Conservation (phyloP, 1,284 basidiomycete genomes). For the Cutaneotrichosporon sp. region DNA sequence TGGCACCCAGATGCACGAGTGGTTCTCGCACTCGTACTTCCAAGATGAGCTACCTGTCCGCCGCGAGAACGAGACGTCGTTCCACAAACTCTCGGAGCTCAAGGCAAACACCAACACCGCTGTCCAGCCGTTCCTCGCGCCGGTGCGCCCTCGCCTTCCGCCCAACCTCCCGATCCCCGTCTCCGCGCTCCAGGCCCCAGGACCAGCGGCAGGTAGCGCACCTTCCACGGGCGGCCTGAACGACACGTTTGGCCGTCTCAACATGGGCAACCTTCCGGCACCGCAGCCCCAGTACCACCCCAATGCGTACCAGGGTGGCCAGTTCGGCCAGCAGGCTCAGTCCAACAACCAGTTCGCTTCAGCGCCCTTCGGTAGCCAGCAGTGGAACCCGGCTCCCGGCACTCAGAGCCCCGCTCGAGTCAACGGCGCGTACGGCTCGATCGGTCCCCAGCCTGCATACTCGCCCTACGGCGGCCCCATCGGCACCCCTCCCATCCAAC, state of each 20-base stretch:
- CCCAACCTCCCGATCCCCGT: conserved; percentile 49
- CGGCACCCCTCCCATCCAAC: conserved; percentile 25
- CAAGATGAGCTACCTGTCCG: conserved; percentile 79
- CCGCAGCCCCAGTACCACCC: conserved; percentile 16
- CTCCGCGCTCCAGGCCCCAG: conserved; percentile 29
- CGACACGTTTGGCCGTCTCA: conserved; percentile 40
- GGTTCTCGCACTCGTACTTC: conserved; percentile 92
- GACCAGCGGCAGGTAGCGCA: conserved; percentile 8
- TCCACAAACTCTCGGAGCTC: conserved; percentile 51
- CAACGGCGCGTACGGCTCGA: conserved; percentile 25
- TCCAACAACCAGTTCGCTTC: conserved; percentile 17
- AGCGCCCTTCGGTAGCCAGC: conserved; percentile 16
- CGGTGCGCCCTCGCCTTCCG: conserved; percentile 41
- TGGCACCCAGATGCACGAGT: conserved; percentile 90
- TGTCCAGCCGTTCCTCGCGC: conserved; percentile 49
- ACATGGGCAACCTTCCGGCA: conserved; percentile 23
- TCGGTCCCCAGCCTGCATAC: conserved; percentile 13
- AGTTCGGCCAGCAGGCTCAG: conserved; percentile 17
- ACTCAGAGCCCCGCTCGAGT: conserved; percentile 21
- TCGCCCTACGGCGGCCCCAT: conserved; percentile 17
- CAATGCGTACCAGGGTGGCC: conserved; percentile 11
- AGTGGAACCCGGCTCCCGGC: conserved; percentile 23
- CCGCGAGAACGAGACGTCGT: conserved; percentile 57
- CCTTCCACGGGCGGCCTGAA: conserved; percentile 24
- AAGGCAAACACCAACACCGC: conserved; percentile 47